Evolutionary conservation across 495 filamentous ascomycete species (phyloP).

Genomic region (Parmelia sp.): DNA sequence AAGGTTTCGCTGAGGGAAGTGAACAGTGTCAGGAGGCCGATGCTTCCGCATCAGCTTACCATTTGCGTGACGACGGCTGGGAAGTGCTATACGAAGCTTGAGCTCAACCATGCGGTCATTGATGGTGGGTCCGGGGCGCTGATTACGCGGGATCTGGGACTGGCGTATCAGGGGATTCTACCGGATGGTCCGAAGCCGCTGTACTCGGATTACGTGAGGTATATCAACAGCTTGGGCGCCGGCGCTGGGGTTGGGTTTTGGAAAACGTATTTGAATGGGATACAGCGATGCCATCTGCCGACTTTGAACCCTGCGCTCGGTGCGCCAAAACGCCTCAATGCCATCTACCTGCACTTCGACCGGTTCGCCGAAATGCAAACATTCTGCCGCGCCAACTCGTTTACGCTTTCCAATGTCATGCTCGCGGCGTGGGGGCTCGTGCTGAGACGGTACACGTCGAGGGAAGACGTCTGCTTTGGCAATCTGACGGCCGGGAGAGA

Average conservation of each 20-base stretch:
- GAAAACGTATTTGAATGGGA: not conserved
- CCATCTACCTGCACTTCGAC: constrained; percentile 33
- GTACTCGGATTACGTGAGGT: constrained; percentile 47
- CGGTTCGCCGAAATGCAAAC: constrained; percentile 32
- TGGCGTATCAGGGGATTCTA: constrained; percentile 42
- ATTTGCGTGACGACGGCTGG: constrained; percentile 39
- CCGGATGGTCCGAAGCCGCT: constrained; percentile 35
- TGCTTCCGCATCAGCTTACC: constrained; percentile 44
- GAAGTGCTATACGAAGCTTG: constrained; percentile 45
- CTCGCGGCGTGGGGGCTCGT: constrained; percentile 50
- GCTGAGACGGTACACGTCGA: constrained; percentile 43
- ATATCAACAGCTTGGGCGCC: constrained; percentile 34
- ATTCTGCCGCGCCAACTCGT: constrained; percentile 41
- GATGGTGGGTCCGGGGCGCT: constrained; percentile 46
- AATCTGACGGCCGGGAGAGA: constrained; percentile 50
- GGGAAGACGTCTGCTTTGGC: constrained; percentile 48
- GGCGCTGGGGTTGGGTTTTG: constrained; percentile 42
- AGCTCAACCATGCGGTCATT: constrained; percentile 51
- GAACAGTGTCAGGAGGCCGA: constrained; percentile 29
- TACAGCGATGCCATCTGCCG: constrained; percentile 48
- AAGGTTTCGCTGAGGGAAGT: constrained; percentile 35
- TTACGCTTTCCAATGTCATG: constrained; percentile 48
- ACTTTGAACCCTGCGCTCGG: constrained; percentile 32
- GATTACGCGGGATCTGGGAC: constrained; percentile 42
- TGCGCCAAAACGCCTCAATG: constrained; percentile 29